A percentile compares a stretch with the other conserved stretches of the same genome.
phyloP scores from a whole-genome alignment of 768 basidiomycete genomes.

The Phanerodontia chrysosporium region DNA sequence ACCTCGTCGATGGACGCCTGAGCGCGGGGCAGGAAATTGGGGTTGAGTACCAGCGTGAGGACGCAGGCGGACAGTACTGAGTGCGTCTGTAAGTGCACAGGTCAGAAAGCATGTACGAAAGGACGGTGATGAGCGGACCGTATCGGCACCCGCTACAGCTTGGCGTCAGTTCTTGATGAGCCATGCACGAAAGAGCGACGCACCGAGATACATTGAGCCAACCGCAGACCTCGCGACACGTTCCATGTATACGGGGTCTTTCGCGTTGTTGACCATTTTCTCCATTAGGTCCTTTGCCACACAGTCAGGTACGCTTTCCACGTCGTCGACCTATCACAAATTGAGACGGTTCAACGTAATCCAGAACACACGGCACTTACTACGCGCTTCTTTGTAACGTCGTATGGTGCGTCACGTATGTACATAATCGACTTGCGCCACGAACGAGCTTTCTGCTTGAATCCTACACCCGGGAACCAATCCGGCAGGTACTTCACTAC shows the following conservation, averaged over 20 bases:
- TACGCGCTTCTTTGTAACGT: constrained; percentile 12
- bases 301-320: background rate
- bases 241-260: constrained; percentile 12
- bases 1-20: constrained; percentile 7
- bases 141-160: background rate
- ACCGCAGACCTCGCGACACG: background rate
- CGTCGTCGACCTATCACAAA: background rate
- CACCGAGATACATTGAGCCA: constrained; percentile 13
- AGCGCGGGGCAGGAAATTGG: constrained; percentile 6
- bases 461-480: constrained; percentile 20
- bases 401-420: constrained; percentile 10
- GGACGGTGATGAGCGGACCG: background rate
- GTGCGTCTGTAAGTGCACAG: background rate
- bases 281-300: constrained; percentile 4
- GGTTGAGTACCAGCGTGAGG: constrained; percentile 10
- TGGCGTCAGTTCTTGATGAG: background rate
- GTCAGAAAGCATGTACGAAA: background rate
- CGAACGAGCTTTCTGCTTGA: constrained; percentile 9
- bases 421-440: constrained; percentile 7
- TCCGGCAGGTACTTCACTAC: constrained; percentile 20
- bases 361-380: constrained; percentile 5
- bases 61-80: constrained; percentile 27
- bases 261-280: background rate
- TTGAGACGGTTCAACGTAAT: background rate
- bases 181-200: background rate